phyloP scores from a whole-genome alignment of 1,139 yeast species.

The Candida glucosophila region DNA sequence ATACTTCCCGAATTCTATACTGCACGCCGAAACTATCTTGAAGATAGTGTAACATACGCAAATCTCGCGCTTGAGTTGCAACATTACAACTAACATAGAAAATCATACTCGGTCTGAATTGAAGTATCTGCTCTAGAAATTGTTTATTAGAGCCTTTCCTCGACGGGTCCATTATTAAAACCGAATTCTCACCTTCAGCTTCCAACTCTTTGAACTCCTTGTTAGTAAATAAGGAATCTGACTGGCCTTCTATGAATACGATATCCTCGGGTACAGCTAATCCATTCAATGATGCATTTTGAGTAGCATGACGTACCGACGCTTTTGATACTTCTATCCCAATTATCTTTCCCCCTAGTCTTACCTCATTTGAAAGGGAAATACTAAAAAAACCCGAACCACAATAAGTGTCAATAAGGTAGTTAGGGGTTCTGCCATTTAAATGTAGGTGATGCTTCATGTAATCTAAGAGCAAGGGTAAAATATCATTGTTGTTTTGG shows the following conservation, averaged over 20 bases:
- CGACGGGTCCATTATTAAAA: constrained; percentile 40
- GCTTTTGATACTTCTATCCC: constrained; percentile 33
- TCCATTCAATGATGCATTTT: constrained; percentile 33
- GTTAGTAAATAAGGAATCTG: constrained; percentile 25
- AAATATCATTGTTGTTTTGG: constrained; percentile 25
- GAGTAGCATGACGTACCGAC: constrained; percentile 28
- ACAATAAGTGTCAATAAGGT: constrained; percentile 36
- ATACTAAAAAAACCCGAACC: constrained; percentile 42
- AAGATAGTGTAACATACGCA: constrained; percentile 19
- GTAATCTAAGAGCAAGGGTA: constrained; percentile 27
- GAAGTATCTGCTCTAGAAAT: constrained; percentile 27
- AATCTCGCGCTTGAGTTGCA: constrained; percentile 39
- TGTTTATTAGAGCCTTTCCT: constrained; percentile 30
- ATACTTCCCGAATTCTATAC: constrained; percentile 23
- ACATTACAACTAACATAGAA: constrained; percentile 40
- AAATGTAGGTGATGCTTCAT: constrained; percentile 16
- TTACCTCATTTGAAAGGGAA: constrained; percentile 21
- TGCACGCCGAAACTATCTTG: constrained; percentile 9
- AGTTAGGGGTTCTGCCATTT: constrained; percentile 12
- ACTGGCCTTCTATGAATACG: constrained; percentile 29
- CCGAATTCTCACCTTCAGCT: constrained; percentile 22
- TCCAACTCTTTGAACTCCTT: constrained; percentile 15
- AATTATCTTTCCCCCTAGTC: constrained; percentile 24
- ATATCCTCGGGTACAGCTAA: constrained; percentile 19
- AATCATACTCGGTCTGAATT: constrained; percentile 29